phyloP scores from a whole-genome alignment of 768 basidiomycete genomes.

The Lactarius indigo region DNA sequence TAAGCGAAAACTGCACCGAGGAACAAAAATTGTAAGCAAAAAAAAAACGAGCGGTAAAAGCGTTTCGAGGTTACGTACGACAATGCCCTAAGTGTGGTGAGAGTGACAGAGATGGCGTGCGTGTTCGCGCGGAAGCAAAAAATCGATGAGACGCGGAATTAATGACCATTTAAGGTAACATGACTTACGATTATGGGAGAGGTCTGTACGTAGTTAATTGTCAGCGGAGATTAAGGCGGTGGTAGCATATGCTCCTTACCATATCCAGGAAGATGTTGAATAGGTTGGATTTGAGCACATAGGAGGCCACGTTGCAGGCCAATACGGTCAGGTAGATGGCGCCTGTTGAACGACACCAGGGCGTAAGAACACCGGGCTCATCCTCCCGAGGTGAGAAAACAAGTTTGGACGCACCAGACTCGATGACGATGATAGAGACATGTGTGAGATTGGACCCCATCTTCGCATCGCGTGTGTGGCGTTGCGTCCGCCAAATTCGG shows the following conservation, averaged over 20 bases:
- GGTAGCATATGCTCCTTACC: background rate
- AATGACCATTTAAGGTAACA: background rate
- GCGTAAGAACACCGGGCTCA: background rate
- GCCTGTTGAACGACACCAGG: background rate
- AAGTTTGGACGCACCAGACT: slow-evolving; percentile 17
- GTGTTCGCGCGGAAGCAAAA: background rate
- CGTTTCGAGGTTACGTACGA: slow-evolving; percentile 21
- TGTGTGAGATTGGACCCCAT: slow-evolving; percentile 20
- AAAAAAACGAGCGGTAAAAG: background rate
- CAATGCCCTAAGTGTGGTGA: slow-evolving; percentile 17
- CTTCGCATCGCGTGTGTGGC: slow-evolving; percentile 22
- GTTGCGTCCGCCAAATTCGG: slow-evolving; percentile 22
- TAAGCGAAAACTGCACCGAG: slow-evolving; percentile 23
- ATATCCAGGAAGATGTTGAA: slow-evolving; percentile 25
- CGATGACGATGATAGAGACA: slow-evolving; percentile 19
- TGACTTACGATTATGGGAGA: slow-evolving; percentile 24
- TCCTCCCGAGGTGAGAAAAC: background rate
- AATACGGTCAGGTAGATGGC: slow-evolving; percentile 17
- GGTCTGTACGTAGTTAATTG: slow-evolving; percentile 2
- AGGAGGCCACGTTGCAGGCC: slow-evolving; percentile 13
- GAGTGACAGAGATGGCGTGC: background rate
- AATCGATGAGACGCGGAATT: background rate
- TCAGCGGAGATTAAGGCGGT: slow-evolving; percentile 14
- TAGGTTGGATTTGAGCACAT: background rate
- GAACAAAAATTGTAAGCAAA: background rate